These are phyloP conservation scores for Ceratocystis harringtonii DNA, from an alignment of 2,329 filamentous ascomycete genomes.

Conservation along the genomic window DNA sequence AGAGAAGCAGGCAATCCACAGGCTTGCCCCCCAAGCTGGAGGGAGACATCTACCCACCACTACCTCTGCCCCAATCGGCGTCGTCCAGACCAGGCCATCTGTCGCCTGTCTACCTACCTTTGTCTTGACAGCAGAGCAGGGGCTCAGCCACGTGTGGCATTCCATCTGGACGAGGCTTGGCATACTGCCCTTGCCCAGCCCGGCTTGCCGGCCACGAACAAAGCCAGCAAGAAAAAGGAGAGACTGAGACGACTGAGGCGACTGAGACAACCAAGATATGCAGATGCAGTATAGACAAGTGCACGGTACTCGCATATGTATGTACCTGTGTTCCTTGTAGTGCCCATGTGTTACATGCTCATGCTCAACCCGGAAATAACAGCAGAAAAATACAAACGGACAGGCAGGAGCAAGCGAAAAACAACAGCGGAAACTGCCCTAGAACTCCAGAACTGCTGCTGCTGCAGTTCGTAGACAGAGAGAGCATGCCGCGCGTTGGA, in stretches of 20 bases:
- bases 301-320: too few relatives aligned
- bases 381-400: neutral
- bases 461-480: neutral
- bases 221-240: neutral
- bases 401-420: neutral
- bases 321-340: too few relatives aligned
- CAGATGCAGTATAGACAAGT: neutral
- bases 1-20: too few relatives aligned
- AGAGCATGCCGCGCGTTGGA: neutral
- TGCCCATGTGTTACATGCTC: too few relatives aligned
- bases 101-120: neutral
- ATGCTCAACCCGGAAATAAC: neutral
- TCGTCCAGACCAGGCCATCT: neutral
- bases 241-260: neutral
- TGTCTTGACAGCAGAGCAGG: neutral
- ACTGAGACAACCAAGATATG: neutral
- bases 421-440: neutral
- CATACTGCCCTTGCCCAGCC: neutral
- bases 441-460: neutral
- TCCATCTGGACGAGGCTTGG: neutral
- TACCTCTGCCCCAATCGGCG: too few relatives aligned
- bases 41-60: too few relatives aligned
- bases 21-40: too few relatives aligned
- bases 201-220: neutral
- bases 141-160: neutral